Conservation (phyloP, 306 rosid species). For the Mimosa pudica region DNA sequence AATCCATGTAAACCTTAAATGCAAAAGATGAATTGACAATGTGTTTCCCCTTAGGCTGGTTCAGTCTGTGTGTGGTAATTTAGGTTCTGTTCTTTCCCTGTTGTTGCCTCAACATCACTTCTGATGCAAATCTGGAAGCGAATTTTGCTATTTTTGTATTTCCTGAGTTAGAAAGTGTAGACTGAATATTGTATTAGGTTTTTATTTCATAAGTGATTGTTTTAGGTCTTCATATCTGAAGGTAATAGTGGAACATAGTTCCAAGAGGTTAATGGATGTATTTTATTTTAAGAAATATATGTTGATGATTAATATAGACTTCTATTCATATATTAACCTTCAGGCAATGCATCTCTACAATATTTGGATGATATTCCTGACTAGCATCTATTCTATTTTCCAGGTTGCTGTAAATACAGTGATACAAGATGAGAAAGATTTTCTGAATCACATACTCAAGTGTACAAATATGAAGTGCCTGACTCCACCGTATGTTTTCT, state of each 20-base stretch:
- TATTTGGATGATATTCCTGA: conserved; percentile 19
- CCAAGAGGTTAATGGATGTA: background rate
- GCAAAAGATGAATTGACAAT: background rate
- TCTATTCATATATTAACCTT: background rate
- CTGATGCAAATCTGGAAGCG: background rate
- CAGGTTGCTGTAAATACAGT: conserved; percentile 88
- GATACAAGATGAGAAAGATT: conserved; percentile 75
- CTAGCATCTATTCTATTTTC: conserved; percentile 28
- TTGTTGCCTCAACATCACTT: background rate
- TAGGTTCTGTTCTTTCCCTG: background rate
- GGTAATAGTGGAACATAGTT: background rate
- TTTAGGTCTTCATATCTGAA: background rate
- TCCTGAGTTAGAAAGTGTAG: background rate
- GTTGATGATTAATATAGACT: background rate
- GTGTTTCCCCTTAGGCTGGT: background rate
- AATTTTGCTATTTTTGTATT: background rate
- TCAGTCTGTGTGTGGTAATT: background rate
- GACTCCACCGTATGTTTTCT: conserved; percentile 71
- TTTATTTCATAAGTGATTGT: background rate
- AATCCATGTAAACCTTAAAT: background rate
- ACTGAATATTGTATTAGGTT: background rate
- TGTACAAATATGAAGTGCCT: conserved; percentile 92
- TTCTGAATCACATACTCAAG: conserved; percentile 74
- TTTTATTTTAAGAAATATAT: background rate
- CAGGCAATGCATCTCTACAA: conserved; percentile 20